Percentiles rank a stretch among this genome's conserved stretches.
Conservation (phyloP, 2,329 filamentous ascomycete genomes). For the Arthrinium phaeospermum region DNA sequence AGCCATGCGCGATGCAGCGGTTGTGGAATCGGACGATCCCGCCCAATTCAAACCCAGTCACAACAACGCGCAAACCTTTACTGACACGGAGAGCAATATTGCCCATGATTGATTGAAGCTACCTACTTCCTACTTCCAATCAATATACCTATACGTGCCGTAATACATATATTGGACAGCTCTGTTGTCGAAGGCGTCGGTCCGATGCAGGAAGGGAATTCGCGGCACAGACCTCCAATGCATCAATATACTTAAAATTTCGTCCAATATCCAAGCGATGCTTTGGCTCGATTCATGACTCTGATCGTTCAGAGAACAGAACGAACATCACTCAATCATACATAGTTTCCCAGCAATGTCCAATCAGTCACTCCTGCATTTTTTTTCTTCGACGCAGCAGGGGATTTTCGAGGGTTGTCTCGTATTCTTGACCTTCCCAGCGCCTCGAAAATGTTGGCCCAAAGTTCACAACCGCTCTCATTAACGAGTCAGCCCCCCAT, state of each 20-base stretch:
- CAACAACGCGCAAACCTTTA: neutral
- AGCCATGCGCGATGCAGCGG: neutral
- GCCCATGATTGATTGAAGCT: neutral
- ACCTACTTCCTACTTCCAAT: neutral
- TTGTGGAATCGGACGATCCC: neutral
- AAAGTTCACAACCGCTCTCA: neutral
- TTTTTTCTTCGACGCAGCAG: neutral
- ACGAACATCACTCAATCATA: neutral
- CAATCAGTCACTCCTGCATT: neutral
- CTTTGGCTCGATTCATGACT: slow-evolving; percentile 3
- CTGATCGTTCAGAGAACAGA: neutral
- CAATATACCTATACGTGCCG: neutral
- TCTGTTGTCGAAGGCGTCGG: neutral
- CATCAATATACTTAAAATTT: slow-evolving; percentile 4
- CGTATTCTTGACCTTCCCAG: neutral
- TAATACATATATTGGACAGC: neutral
- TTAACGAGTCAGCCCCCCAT: neutral
- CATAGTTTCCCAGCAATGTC: neutral
- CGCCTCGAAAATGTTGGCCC: neutral
- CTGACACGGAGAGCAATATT: neutral
- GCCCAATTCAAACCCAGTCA: neutral
- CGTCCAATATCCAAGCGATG: slow-evolving; percentile 3
- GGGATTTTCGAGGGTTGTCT: neutral
- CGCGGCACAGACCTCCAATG: neutral
- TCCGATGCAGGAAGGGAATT: neutral